Evolutionary conservation across 306 rosid genomes (phyloP), one percentile per base, ranked within the genome.

Genomic region (Vigna reflexopilosa): DNA sequence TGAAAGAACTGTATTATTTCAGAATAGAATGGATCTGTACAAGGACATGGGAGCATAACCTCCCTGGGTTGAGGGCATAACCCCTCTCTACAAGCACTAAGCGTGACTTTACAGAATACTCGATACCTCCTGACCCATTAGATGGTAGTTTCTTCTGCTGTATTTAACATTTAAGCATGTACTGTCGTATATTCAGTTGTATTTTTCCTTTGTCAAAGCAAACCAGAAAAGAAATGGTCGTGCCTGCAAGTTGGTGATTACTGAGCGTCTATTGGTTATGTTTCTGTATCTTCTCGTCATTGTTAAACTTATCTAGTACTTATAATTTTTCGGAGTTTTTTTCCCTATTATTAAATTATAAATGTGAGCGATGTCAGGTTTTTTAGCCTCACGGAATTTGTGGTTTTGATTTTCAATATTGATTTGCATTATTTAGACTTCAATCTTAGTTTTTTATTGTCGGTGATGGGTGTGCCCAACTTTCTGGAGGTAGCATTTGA

Each of bases 401-500:
- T 7, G 7, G 9, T 16, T 38, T 62, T 63, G 13, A 49, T 50
- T 48, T 80, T 12, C 61, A 26, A 51, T 12, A 9, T 63, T 80
- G 67, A 7, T 49, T 50, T 67, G n/a, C 8, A 20, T 52, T 58
- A 36, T 51, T 57, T 77, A 48, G 49, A 48, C 6, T 49, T 58
- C 13, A 32, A 44, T 34, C 54, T 7, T 8, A 50, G 78, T 40
- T 63, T 1, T 1, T 38, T 5, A 28, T 50, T 12, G 28, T 62
- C 42, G 65, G 47, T 52, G 3, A 42, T 32, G 6, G 28, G 36
- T 51, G 26, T 51, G 42, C n/a, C 22, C 52, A 42, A 70, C 47
- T 32, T 20, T 32, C 4, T 30, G 34, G 42, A 45, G 58, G 44
- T 22, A 48, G 73, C 72, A 71, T 64, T 71, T 59, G 42, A 55